Evolutionary conservation across 495 filamentous ascomycete genomes (phyloP).

Genomic region (Aspergillus sclerotiicarbonarius): DNA sequence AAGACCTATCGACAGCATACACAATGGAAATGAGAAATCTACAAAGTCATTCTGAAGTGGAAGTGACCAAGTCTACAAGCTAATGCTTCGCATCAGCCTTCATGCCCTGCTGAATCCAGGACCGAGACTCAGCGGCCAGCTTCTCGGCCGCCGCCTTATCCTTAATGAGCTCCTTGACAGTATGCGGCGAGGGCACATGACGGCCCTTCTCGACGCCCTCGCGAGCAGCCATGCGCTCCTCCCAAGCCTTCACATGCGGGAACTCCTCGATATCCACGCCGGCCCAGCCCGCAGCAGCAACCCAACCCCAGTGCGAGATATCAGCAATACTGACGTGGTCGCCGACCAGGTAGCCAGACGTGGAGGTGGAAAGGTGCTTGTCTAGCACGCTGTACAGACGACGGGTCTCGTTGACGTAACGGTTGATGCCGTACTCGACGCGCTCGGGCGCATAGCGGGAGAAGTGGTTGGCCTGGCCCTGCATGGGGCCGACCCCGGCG

Average conservation of each 20-base stretch:
- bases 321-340: constrained; percentile 81
- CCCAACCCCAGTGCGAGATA: constrained; percentile 78
- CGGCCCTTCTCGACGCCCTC: constrained; percentile 73
- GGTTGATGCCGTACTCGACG: constrained; percentile 80
- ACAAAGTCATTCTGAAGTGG: too few species aligned
- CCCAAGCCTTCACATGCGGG: constrained; percentile 73
- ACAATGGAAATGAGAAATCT: too few species aligned
- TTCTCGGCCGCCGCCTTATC: constrained; percentile 56
- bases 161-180: constrained; percentile 57
- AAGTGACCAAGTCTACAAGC: background rate
- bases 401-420: constrained; percentile 78
- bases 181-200: constrained; percentile 70
- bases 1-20: too few species aligned
- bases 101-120: constrained; percentile 67
- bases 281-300: constrained; percentile 61
- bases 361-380: constrained; percentile 61
- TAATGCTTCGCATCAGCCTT: constrained; percentile 52
- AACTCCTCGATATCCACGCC: constrained; percentile 77
- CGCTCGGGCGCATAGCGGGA: constrained; percentile 80
- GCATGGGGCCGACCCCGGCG: constrained; percentile 88
- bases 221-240: constrained; percentile 62
- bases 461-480: constrained; percentile 93
- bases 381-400: constrained; percentile 81
- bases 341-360: constrained; percentile 73
- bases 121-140: constrained; percentile 40